Evolutionary conservation across 371 early-diverging fungal genomes (phyloP).

Genomic region (Zychaea mexicana): DNA sequence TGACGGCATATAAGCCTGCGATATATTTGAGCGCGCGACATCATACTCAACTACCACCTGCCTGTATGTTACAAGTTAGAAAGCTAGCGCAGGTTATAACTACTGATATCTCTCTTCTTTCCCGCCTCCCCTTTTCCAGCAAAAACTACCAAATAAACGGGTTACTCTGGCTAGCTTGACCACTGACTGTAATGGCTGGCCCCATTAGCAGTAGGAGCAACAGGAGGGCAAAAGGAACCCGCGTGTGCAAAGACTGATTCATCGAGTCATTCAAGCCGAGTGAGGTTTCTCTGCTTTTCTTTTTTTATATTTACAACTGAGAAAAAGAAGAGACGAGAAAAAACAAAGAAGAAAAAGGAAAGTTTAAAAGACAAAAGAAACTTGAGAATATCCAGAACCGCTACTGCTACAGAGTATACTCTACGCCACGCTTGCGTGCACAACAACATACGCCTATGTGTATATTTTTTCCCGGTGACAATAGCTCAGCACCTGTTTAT

Average conservation of each 20-base stretch:
- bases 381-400: constrained; percentile 1
- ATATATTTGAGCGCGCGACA: constrained; percentile 6
- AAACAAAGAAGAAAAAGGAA: constrained; percentile 1
- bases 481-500: constrained; percentile 10
- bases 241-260: neutral
- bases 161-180: constrained; percentile 9
- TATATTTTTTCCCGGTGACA: too few relatives aligned
- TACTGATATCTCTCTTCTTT: too few relatives aligned
- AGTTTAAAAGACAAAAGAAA: neutral
- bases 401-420: too few relatives aligned
- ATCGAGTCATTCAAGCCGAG: constrained; percentile 5
- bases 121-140: too few relatives aligned
- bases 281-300: neutral
- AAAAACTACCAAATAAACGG: constrained; percentile 11
- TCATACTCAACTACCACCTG: constrained; percentile 15
- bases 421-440: too few relatives aligned
- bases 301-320: neutral
- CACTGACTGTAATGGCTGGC: neutral
- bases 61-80: neutral
- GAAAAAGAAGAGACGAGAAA: neutral
- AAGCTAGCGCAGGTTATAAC: neutral
- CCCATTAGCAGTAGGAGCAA: neutral
- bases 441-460: too few relatives aligned
- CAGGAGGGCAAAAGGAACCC: constrained; percentile 1
- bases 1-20: neutral